Conservation (phyloP, 805 yeast genomes). For the Metschnikowia arizonensis region DNA sequence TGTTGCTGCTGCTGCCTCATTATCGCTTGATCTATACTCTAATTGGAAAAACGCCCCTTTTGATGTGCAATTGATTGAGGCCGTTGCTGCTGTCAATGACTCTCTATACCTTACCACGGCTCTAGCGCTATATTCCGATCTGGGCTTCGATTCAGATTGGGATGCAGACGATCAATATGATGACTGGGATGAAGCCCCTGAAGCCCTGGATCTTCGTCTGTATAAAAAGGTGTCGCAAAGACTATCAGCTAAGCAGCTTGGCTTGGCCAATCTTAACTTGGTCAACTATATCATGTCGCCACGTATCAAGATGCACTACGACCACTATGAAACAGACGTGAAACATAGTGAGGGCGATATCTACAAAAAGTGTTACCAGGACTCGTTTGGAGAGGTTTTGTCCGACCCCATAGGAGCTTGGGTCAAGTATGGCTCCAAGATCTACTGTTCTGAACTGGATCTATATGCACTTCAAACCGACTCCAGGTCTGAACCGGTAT, state of each 20-base stretch:
- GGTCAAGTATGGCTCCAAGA: conserved; percentile 47
- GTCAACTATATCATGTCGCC: conserved; percentile 54
- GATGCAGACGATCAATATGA: conserved; percentile 6
- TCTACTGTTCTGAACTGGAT: conserved; percentile 66
- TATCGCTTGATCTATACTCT: conserved; percentile 11
- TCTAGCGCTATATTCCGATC: conserved; percentile 5
- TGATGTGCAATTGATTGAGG: conserved; percentile 16
- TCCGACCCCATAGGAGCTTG: conserved; percentile 36
- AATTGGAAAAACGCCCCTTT: conserved; percentile 16
- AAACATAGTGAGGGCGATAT: conserved; percentile 22
- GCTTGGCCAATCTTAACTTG: conserved; percentile 40
- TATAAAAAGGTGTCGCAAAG: not conserved
- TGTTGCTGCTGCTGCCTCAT: conserved; percentile 5
- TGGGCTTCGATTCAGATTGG: conserved; percentile 11
- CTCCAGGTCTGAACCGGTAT: conserved; percentile 14
- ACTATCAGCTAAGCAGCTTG: conserved; percentile 8
- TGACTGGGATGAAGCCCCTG: not conserved
- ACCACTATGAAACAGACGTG: conserved; percentile 40
- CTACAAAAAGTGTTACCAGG: conserved; percentile 24
- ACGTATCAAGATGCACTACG: conserved; percentile 59
- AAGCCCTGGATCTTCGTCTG: not conserved
- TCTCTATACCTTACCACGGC: conserved; percentile 9
- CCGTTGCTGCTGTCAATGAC: conserved; percentile 14
- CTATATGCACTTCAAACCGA: conserved; percentile 71
- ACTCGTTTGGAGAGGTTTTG: conserved; percentile 30